A percentile compares a stretch with the other conserved stretches of the same genome.
These are phyloP conservation scores for Talaromyces sp. DNA, from an alignment of 2,329 filamentous ascomycete genomes.

Conservation along the genomic window DNA sequence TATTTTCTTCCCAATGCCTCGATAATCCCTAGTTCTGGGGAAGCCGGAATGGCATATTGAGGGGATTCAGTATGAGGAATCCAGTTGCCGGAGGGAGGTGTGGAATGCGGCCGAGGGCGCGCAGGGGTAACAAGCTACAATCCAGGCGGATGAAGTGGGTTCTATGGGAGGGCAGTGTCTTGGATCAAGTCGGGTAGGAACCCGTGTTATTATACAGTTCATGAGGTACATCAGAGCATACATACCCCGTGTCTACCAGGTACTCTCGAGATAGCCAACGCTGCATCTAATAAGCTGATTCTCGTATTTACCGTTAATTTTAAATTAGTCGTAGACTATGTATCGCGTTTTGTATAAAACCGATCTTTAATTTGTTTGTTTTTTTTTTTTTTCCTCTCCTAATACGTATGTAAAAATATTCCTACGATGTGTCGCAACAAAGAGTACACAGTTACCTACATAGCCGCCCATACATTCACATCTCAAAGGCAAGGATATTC, in stretches of 20 bases:
- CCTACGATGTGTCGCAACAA: background rate
- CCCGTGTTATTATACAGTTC: background rate
- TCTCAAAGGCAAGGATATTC: background rate
- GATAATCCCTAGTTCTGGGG: background rate
- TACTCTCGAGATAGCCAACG: background rate
- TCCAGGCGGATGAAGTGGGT: background rate
- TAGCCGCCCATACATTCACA: background rate
- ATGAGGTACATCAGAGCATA: background rate
- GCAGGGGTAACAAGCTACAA: background rate
- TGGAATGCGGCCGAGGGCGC: slow-evolving; percentile 7
- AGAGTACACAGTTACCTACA: background rate
- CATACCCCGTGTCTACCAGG: background rate
- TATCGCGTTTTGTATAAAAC: background rate
- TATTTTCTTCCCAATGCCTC: background rate
- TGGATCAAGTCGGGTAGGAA: background rate
- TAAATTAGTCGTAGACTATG: background rate
- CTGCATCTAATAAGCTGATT: background rate
- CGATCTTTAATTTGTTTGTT: background rate
- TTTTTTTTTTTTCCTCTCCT: background rate
- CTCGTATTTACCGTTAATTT: background rate
- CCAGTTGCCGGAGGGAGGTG: slow-evolving; percentile 6
- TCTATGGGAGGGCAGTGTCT: background rate
- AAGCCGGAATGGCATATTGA: background rate
- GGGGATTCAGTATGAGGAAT: slow-evolving; percentile 2
- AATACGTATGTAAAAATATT: background rate